phyloP scores from a whole-genome alignment of 768 basidiomycete genomes.

The Cubamyces lactineus region DNA sequence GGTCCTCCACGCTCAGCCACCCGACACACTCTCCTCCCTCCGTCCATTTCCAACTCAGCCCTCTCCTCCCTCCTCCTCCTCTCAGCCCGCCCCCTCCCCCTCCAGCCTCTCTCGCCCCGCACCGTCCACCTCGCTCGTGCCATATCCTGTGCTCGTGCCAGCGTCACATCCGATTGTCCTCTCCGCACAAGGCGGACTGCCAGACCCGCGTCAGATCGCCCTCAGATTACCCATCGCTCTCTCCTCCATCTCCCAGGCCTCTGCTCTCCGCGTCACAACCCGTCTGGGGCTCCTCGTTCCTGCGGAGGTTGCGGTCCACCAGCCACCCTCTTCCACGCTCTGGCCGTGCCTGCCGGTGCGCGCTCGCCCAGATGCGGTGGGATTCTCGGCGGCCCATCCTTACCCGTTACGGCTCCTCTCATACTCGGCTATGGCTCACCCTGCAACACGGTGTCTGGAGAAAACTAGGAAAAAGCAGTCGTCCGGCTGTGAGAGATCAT shows the following conservation, averaged over 20 bases:
- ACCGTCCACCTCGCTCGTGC: background rate
- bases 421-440: background rate
- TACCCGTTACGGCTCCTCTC: background rate
- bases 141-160: conserved; percentile 10
- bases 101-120: background rate
- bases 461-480: background rate
- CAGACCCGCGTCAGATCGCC: conserved; percentile 23
- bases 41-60: conserved; percentile 25
- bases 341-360: conserved; percentile 10
- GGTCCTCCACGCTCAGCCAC: conserved; percentile 32
- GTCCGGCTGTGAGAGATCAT: too few species aligned
- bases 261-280: background rate
- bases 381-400: conserved; percentile 4
- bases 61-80: conserved; percentile 12
- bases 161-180: conserved; percentile 20
- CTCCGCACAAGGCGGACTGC: conserved; percentile 2
- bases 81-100: conserved; percentile 9
- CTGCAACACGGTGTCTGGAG: background rate
- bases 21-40: conserved; percentile 1
- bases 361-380: conserved; percentile 6
- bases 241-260: conserved; percentile 17
- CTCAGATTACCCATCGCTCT: conserved; percentile 15
- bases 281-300: background rate
- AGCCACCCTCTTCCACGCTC: conserved; percentile 15
- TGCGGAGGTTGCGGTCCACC: background rate